These are phyloP conservation scores for Thinopyrum obtusiflorum DNA, from an alignment of 202 grass and related monocot species.

Conservation along the genomic window DNA sequence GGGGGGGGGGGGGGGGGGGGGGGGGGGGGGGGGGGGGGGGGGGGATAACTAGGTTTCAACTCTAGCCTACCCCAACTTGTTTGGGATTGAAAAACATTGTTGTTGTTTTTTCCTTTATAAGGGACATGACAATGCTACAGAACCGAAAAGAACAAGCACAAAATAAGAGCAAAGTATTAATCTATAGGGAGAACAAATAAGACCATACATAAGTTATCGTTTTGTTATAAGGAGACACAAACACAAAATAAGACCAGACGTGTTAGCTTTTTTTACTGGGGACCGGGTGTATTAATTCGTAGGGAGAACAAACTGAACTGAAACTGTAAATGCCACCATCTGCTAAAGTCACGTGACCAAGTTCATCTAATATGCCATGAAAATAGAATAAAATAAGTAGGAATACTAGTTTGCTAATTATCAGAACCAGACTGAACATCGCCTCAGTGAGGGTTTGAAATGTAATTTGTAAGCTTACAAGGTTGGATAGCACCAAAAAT, in stretches of 20 bases:
- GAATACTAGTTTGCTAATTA: background rate
- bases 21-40: no score
- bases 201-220: background rate
- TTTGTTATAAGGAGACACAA: background rate
- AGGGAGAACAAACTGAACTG: background rate
- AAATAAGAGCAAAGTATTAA: background rate
- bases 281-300: background rate
- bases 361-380: background rate
- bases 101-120: no score
- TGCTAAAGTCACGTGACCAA: background rate
- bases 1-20: no score
- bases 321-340: background rate
- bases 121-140: background rate
- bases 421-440: background rate
- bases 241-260: background rate
- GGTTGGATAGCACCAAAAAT: background rate
- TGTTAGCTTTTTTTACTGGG: background rate
- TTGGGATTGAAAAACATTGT: no score
- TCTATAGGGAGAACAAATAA: no score
- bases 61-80: no score
- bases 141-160: background rate
- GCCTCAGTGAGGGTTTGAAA: background rate
- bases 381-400: background rate
- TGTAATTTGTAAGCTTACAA: background rate
- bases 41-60: no score